Conservation (phyloP, 495 filamentous ascomycete species). For the Penicillium bovifimosum region DNA sequence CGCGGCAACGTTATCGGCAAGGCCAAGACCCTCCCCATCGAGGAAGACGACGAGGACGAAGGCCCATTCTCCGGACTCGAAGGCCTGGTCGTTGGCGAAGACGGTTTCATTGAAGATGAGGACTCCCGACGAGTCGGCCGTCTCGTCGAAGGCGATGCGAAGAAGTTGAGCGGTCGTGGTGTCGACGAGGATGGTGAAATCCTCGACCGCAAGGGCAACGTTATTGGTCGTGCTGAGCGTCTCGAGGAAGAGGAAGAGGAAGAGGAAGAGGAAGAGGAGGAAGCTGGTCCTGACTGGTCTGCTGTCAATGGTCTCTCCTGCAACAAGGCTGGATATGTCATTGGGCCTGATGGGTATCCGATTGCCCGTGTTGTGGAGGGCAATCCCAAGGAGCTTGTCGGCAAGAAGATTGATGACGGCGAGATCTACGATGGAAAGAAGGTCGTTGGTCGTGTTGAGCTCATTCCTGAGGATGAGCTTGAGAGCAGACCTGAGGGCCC, state of each 20-base stretch:
- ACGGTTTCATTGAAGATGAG: constrained; percentile 55
- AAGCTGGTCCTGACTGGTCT: constrained; percentile 49
- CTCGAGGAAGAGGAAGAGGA: constrained; percentile 44
- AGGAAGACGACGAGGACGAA: constrained; percentile 50
- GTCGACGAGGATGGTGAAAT: constrained; percentile 65
- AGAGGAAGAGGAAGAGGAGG: constrained; percentile 5
- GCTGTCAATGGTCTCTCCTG: constrained; percentile 59
- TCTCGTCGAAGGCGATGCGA: constrained; percentile 56
- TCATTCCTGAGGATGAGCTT: constrained; percentile 65
- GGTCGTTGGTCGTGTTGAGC: constrained; percentile 67
- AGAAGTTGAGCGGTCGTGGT: constrained; percentile 56
- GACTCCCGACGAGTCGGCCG: constrained; percentile 54
- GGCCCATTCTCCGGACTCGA: constrained; percentile 60
- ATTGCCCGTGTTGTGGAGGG: constrained; percentile 67
- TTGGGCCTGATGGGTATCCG: constrained; percentile 63
- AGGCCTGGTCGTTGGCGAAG: constrained; percentile 53
- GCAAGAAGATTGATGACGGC: constrained; percentile 65
- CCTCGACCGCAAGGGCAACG: constrained; percentile 56
- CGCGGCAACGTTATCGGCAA: constrained; percentile 56
- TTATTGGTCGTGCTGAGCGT: constrained; percentile 57
- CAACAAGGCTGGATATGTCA: constrained; percentile 77
- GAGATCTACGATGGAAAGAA: constrained; percentile 70
- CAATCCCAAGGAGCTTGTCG: constrained; percentile 58
- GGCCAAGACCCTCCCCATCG: constrained; percentile 53
- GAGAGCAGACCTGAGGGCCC: constrained; percentile 65